Evolutionary conservation across 2,329 filamentous ascomycete species (phyloP).

Genomic region (Chaetothyriales sp.): DNA sequence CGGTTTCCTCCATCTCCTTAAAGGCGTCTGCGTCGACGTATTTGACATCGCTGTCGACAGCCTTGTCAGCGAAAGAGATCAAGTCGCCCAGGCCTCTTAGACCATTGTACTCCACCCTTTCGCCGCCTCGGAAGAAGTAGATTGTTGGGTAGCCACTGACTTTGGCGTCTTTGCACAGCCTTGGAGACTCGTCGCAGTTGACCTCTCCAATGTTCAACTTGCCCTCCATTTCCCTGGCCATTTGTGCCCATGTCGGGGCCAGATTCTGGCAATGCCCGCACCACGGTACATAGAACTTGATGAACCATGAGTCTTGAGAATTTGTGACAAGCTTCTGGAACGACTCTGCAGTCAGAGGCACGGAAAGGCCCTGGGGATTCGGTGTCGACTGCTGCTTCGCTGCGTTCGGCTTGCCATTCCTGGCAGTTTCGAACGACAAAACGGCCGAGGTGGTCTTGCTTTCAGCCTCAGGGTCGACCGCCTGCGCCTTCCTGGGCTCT

Average conservation of each 20-base stretch:
- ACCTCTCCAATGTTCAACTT: conserved; percentile 88
- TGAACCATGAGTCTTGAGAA: conserved; percentile 85
- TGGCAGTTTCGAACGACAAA: conserved; percentile 20
- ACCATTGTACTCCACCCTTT: conserved; percentile 84
- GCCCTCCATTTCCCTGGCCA: conserved; percentile 82
- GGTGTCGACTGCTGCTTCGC: conserved; percentile 38
- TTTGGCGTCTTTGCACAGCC: conserved; percentile 81
- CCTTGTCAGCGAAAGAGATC: conserved; percentile 71
- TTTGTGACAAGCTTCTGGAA: conserved; percentile 78
- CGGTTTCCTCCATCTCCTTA: conserved; percentile 71
- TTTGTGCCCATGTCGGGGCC: conserved; percentile 74
- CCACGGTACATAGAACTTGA: conserved; percentile 98
- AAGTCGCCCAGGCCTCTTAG: conserved; percentile 85
- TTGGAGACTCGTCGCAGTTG: conserved; percentile 73
- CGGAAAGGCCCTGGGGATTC: conserved; percentile 62
- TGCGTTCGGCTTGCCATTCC: conserved; percentile 36
- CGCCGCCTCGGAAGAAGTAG: conserved; percentile 79
- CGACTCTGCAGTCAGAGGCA: conserved; percentile 62
- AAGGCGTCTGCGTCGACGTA: conserved; percentile 67
- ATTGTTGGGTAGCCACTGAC: conserved; percentile 75
- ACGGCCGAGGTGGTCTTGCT: conserved; percentile 22
- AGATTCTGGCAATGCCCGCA: conserved; percentile 90
- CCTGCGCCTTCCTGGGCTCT: conserved; percentile 24
- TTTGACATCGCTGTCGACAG: conserved; percentile 61
- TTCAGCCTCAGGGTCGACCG: conserved; percentile 17